These are phyloP conservation scores for Crithidia brevicula DNA, from an alignment of 208 protist species.

Conservation along the genomic window DNA sequence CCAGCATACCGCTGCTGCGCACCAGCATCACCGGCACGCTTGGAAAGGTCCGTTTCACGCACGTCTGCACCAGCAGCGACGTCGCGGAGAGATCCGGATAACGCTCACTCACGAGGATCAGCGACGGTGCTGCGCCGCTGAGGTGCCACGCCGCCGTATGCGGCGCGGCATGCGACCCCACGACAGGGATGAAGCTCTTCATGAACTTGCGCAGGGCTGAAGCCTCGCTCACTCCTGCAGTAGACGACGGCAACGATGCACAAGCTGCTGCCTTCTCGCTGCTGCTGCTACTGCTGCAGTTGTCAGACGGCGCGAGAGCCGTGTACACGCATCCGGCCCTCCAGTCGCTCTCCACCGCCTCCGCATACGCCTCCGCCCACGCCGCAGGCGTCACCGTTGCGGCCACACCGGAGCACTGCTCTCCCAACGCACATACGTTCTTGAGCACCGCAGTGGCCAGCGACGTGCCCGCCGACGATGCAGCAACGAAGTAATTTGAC, in stretches of 20 bases:
- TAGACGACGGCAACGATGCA: neutral
- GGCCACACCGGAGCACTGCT: conserved; percentile 52
- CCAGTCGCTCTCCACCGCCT: conserved; percentile 15
- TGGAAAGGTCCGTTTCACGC: conserved; percentile 8
- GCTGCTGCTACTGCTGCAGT: neutral
- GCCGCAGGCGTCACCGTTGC: conserved; percentile 18
- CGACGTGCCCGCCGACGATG: conserved; percentile 43
- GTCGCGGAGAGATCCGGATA: conserved; percentile 40
- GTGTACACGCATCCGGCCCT: conserved; percentile 15
- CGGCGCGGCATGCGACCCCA: neutral
- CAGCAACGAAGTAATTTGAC: conserved; percentile 96
- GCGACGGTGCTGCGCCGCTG: neutral
- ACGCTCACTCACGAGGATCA: conserved; percentile 55
- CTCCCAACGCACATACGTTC: conserved; percentile 91
- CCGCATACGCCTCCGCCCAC: conserved; percentile 50
- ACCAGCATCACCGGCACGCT: conserved; percentile 82
- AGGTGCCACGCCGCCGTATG: neutral
- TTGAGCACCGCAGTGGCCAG: conserved; percentile 71
- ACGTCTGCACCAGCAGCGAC: conserved; percentile 37
- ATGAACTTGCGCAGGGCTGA: conserved; percentile 11
- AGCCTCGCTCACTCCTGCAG: neutral
- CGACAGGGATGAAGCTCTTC: neutral
- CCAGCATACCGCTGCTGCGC: conserved; percentile 88
- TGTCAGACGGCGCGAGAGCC: too few species aligned
- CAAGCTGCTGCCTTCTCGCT: neutral